Base-by-base conservation (phyloP, 208 protist species). In the Trypanosoma scelopori region DNA sequence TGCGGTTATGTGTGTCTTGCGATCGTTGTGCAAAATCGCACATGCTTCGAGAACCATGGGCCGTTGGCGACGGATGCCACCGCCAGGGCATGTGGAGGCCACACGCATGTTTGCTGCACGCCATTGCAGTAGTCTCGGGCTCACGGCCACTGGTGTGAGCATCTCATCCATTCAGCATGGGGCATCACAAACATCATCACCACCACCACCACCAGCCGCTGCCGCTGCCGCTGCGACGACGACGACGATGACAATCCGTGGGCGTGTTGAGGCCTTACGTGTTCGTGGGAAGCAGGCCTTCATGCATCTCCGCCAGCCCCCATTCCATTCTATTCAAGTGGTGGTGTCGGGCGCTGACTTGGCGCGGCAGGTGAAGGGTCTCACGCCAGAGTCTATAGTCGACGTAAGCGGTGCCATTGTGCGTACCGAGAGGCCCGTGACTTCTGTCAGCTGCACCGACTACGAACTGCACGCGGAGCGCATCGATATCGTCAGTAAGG, bases 321-420 rank as follows among this genome's bases (percentile, higher is more conserved):
- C 77, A 5, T 67, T 73, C 4, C 63, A 87, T 55, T 86, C 83
- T 5, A 60, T 92, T 41, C 88, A 94, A 66, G 81, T 87, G 0
- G 85, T 94, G 18, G 81, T 74, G n/a, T 43, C 62, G 0, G 78
- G 79, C 7, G 76, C 66, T 25, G 71, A 39, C 27, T 53, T 82
- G 20, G 65, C 77, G 15, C 52, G 23, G 20, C 46, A 68, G 41
- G 79, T 75, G n/a, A 79, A 74, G 47, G 25, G 25, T 22, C 43
- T 95, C 57, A 78, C 82, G 0, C 79, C 76, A 0, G 87, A 95
- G 79, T 87, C 78, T 1, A 83, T 95, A 50, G 71, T 93, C 0
- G 81, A 90, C 32, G 79, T 92, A 13, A 69, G 27, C 0, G 90
- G 87, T 2, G 52, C 65, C 13, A 20, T 95, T 52, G 60, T 65